These are phyloP conservation scores for Salisapilia sapeloensis DNA, from an alignment of 352 stramenopile species.

Conservation along the genomic window DNA sequence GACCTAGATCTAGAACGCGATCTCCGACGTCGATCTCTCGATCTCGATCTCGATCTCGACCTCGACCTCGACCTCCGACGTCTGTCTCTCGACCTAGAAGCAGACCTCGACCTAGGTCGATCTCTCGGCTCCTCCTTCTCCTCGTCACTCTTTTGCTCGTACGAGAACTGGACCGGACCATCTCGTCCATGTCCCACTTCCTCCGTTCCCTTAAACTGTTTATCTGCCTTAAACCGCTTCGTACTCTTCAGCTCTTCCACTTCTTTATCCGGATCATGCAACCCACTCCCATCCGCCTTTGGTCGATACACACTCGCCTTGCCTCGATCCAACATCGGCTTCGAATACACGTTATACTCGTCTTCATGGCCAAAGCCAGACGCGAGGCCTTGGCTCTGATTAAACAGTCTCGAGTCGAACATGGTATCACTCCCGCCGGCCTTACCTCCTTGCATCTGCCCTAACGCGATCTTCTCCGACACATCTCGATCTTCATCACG, in stretches of 20 bases:
- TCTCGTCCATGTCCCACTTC: constrained; percentile 33
- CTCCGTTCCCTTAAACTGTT: constrained; percentile 76
- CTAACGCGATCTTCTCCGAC: constrained; percentile 98
- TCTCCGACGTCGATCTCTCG: constrained; percentile 5
- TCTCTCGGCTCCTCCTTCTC: constrained; percentile 11
- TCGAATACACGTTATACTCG: constrained; percentile 97
- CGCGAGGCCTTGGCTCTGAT: constrained; percentile 92
- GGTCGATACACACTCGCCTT: constrained; percentile 82
- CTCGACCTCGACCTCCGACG: constrained; percentile 12
- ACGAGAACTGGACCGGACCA: constrained; percentile 79
- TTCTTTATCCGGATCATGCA: constrained; percentile 72
- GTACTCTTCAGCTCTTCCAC: constrained; percentile 83
- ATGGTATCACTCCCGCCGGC: constrained; percentile 73
- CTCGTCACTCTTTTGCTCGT: constrained; percentile 26
- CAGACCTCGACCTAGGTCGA: constrained; percentile 4
- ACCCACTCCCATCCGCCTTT: constrained; percentile 76
- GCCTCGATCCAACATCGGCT: constrained; percentile 89
- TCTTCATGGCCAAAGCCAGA: constrained; percentile 94
- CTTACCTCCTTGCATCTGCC: constrained; percentile 84
- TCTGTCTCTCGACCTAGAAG: constrained; percentile 3
- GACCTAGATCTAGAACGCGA: constrained; percentile 3
- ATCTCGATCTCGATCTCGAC: constrained; percentile 10
- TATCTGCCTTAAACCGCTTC: constrained; percentile 82
- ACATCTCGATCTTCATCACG: constrained; percentile 93
- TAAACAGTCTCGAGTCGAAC: constrained; percentile 97